Evolutionary conservation across 2,329 filamentous ascomycete species (phyloP).

Genomic region (Calonectria hongkongensis): DNA sequence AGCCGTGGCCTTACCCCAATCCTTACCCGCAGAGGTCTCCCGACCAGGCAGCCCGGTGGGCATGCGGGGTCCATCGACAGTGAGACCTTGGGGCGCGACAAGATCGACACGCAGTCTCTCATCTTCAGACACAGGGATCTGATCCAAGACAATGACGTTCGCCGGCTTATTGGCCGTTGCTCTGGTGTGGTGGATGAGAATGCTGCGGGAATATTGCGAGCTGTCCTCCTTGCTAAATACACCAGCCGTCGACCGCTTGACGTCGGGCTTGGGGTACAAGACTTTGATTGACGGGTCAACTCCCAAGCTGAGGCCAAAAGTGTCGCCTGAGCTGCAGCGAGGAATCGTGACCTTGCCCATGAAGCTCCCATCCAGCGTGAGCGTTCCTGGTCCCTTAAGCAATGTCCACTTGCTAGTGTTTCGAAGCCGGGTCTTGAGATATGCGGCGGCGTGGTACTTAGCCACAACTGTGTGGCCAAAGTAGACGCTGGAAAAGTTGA

Average conservation of each 20-base stretch:
- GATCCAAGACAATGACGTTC: conserved; percentile 73
- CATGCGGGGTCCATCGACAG: conserved; percentile 61
- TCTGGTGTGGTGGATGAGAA: conserved; percentile 72
- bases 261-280: conserved; percentile 73
- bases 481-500: conserved; percentile 69
- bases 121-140: conserved; percentile 78
- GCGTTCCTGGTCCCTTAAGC: conserved; percentile 71
- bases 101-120: conserved; percentile 73
- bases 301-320: conserved; percentile 73
- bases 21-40: conserved; percentile 56
- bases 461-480: conserved; percentile 77
- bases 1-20: conserved; percentile 74
- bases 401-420: conserved; percentile 75
- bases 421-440: conserved; percentile 74
- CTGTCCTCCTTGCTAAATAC: conserved; percentile 73
- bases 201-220: conserved; percentile 68
- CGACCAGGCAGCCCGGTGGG: conserved; percentile 58
- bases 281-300: conserved; percentile 75
- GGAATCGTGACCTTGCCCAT: conserved; percentile 74
- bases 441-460: conserved; percentile 76
- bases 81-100: conserved; percentile 68
- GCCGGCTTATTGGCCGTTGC: conserved; percentile 61
- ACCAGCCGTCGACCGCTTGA: conserved; percentile 70
- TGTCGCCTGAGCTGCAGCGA: conserved; percentile 72
- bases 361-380: conserved; percentile 79